These are phyloP conservation scores for Eragrostis tef DNA, from an alignment of 202 grass and related monocot genomes.

Conservation along the genomic window DNA sequence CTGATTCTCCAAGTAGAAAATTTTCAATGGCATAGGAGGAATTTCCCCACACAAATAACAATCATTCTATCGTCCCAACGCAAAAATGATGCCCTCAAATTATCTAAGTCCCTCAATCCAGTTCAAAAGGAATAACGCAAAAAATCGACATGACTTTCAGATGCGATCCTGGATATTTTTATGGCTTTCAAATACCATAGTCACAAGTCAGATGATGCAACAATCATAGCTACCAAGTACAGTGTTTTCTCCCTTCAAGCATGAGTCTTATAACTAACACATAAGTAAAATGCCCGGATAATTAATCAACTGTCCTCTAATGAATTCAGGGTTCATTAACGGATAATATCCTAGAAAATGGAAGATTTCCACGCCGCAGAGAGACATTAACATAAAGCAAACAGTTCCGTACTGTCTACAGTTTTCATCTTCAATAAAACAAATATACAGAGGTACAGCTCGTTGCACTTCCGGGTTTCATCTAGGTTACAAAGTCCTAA, in stretches of 20 bases:
- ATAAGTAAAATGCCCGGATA: neutral
- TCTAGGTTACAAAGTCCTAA: neutral
- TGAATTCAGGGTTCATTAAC: neutral
- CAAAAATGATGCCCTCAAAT: constrained; percentile 24
- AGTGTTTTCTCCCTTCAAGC: neutral
- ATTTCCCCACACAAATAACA: constrained; percentile 1
- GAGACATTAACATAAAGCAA: neutral
- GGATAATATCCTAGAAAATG: neutral
- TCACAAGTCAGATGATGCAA: neutral
- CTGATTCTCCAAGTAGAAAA: neutral
- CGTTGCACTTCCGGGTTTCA: too few relatives aligned
- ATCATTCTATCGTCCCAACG: neutral
- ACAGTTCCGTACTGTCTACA: neutral
- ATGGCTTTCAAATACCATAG: constrained; percentile 21
- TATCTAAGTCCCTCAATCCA: neutral
- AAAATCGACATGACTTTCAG: neutral
- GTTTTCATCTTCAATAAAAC: neutral
- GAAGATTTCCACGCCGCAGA: neutral
- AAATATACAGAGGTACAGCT: neutral
- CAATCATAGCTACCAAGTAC: constrained; percentile 17
- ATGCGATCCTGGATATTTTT: neutral
- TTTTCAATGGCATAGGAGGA: neutral
- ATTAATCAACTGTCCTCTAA: neutral
- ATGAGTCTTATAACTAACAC: neutral
- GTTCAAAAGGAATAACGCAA: constrained; percentile 28